Evolutionary conservation across 2,329 filamentous ascomycete genomes (phyloP).

Genomic region (Ascochyta fabae): DNA sequence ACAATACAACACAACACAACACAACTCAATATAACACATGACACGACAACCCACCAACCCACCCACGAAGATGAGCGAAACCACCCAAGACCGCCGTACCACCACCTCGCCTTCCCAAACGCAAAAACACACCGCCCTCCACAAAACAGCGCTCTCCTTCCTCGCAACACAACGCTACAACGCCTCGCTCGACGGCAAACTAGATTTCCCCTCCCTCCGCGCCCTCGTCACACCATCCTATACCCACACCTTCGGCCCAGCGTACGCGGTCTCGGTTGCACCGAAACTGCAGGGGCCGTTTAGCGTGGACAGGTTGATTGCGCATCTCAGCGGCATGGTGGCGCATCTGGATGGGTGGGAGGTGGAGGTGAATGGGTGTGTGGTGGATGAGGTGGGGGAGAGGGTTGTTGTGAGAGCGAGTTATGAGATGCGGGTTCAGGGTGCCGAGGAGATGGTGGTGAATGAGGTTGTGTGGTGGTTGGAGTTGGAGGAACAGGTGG

Average conservation of each 20-base stretch:
- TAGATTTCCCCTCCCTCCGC: neutral
- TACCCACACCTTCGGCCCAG: constrained; percentile 2
- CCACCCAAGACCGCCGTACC: neutral
- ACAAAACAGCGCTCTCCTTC: neutral
- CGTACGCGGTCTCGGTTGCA: neutral
- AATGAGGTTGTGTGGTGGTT: constrained; percentile 46
- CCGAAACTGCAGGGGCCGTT: constrained; percentile 3
- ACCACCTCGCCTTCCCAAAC: neutral
- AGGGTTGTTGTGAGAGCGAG: constrained; percentile 28
- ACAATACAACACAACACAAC: no score
- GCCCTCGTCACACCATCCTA: neutral
- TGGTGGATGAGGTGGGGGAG: constrained; percentile 35
- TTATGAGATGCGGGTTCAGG: constrained; percentile 35
- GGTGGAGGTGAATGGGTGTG: constrained; percentile 23
- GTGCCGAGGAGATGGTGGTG: constrained; percentile 18
- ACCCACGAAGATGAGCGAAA: neutral
- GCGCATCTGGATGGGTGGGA: constrained; percentile 26
- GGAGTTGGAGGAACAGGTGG: constrained; percentile 28
- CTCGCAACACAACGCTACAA: neutral
- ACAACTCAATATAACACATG: no score
- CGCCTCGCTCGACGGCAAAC: neutral
- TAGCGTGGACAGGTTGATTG: neutral
- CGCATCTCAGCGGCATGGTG: neutral
- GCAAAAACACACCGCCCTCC: neutral
- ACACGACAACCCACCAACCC: neutral